Evolutionary conservation across 164 flowering plant species (phyloP), one percentile per base, ranked within the genome.

Genomic region (Euptelea pleiosperma): DNA sequence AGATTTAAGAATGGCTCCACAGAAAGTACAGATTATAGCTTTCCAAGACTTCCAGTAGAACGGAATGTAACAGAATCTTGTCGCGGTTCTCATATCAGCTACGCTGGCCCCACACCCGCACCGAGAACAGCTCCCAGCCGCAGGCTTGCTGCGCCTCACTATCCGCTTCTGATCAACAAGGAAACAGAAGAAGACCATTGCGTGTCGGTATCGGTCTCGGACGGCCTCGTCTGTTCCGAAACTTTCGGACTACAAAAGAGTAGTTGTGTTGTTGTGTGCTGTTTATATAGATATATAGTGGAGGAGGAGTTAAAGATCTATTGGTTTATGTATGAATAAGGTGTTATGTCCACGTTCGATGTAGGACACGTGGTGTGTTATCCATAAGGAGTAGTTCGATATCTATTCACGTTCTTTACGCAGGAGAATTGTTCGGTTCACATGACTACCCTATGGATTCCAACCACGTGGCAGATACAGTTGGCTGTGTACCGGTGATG

Each of bases 101-200:
- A 86, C 89, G 36, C 84, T 81, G 0, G 93, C 96, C 0, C 89
- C 83, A 0, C 79, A 80, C 42, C 93, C 86, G 78, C 96, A 89
- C 57, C 91, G 58, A 0, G 96, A 89, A 63, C 96, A 89, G 18
- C 59, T 71, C 34, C 93, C 96, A 6, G 96, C 91, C 25, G 81
- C 83, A 52, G 96, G 96, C 73, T 84, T 84, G 74, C 81, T 81
- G 29, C 75, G 65, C 35, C 67, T 33, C 66, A 81, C 73, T 60
- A 56, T 43, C 60, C 73, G 67, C 61, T 63, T 80, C 73, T 89
- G 96, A 73, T 89, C 96, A 16, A 89, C 93, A 2, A 89, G 66
- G 52, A 82, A 89, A 52, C 96, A 89, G 58, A 83, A 84, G 51
- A 71, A 80, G 15, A 84, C 96, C 96, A 89, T 85, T 28, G 8